Evolutionary conservation across 2,329 filamentous ascomycete genomes (phyloP), one percentile per base, ranked within the genome.

Genomic region (Aureobasidium sp.): DNA sequence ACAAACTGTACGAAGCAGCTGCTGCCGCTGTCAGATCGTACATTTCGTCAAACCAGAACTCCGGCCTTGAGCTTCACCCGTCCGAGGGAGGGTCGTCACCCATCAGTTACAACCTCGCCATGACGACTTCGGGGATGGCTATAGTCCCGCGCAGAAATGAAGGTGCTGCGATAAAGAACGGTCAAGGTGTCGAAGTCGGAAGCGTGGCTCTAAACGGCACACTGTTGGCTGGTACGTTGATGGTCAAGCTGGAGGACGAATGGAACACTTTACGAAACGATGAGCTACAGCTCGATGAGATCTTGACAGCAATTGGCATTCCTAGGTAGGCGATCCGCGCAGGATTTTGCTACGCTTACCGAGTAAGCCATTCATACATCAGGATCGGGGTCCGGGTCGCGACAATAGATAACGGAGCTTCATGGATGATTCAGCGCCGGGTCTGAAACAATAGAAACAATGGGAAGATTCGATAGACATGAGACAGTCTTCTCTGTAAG

Each of bases 21-120:
- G 68, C 69, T 48, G 65, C 66, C 29, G 68, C 71, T 1, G 69
- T 75, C 3, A 69, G 76, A 10, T 67, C 76, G 0, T 80, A 81
- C 67, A 71, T 75, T 42, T 69, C 73, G 1, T 72, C 75, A 0
- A 44, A 52, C 15, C 70, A 78, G 2, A 68, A 72, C 6, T 71
- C 66, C 15, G 64, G 67, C 20, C 66, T 72, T 6, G 62, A 68
- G 36, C 60, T 72, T 26, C 67, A 71, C 44, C 13, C 68, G 17
- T 64, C 66, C 5, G 68, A 68, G 1, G 68, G 71, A 50, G 78
- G 76, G 1, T 72, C 75, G 2, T 71, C 78, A 0, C 74, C 75
- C 0, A 79, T 85, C 50, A 83, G 81, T 69, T 84, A 85, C 69
- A 85, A 85, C 63, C 74, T 85, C 2, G 82, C 79, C 10, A 80